phyloP scores from a whole-genome alignment of 139 green algal genomes.

The Mychonastes homosphaera region DNA sequence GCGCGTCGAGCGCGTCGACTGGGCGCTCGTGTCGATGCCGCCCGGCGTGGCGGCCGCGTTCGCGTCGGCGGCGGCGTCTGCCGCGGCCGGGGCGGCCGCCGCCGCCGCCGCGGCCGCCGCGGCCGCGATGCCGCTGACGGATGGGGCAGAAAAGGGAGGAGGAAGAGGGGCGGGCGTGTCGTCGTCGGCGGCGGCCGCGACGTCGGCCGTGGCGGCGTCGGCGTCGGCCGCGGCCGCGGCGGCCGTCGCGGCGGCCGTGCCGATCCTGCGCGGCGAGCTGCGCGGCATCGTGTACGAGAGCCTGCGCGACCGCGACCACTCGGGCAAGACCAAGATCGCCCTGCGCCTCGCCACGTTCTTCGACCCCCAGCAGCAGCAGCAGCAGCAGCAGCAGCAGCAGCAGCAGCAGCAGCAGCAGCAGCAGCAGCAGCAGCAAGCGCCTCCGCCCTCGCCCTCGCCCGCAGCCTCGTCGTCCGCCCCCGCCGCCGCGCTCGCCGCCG shows the following conservation, averaged over 20 bases:
- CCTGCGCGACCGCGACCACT: slow-evolving; percentile 25
- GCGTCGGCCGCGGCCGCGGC: too few species aligned
- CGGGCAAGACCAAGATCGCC: slow-evolving; percentile 24
- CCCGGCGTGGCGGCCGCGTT: too few species aligned
- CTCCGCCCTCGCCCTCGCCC: too few species aligned
- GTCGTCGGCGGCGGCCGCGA: too few species aligned
- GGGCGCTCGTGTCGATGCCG: too few species aligned
- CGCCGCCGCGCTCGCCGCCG: too few species aligned
- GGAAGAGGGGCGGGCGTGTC: not conserved
- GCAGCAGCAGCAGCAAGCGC: slow-evolving; percentile 5
- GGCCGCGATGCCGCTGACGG: too few species aligned
- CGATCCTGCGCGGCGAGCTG: slow-evolving; percentile 7
- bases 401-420: not conserved
- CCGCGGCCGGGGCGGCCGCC: too few species aligned
- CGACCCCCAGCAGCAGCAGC: slow-evolving; percentile 13
- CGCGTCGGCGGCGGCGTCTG: too few species aligned
- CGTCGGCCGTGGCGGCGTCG: too few species aligned
- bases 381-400: slow-evolving; percentile 4
- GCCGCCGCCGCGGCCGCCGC: too few species aligned
- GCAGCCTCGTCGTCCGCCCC: too few species aligned
- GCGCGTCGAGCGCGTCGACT: slow-evolving; percentile 19
- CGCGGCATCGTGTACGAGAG: slow-evolving; percentile 21
- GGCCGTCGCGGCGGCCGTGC: not conserved
- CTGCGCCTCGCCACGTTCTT: slow-evolving; percentile 24
- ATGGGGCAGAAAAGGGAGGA: slow-evolving; percentile 15